Conservation (phyloP, 306 rosid genomes). For the Parietaria judaica region DNA sequence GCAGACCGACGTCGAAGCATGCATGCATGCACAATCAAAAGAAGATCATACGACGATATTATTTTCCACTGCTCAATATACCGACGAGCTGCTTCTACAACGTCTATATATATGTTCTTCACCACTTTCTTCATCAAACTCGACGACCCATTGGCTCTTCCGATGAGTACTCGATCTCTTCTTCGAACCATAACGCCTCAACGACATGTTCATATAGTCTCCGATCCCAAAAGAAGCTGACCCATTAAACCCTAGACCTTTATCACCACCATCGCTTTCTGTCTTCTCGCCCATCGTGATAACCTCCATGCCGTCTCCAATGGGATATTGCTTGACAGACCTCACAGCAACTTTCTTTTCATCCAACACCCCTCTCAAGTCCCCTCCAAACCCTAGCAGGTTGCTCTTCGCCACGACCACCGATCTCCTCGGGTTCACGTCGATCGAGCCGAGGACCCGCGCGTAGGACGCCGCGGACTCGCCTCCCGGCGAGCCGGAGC, state of each 20-base stretch:
- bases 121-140: slow-evolving; percentile 59
- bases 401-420: slow-evolving; percentile 47
- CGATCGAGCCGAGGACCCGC: slow-evolving; percentile 34
- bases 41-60: too few relatives aligned
- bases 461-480: slow-evolving; percentile 26
- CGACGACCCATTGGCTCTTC: slow-evolving; percentile 51
- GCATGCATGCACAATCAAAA: too few relatives aligned
- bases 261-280: slow-evolving; percentile 11
- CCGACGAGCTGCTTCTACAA: slow-evolving; percentile 10
- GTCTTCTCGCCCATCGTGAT: slow-evolving; percentile 24
- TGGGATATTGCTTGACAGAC: slow-evolving; percentile 36
- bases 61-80: too few relatives aligned
- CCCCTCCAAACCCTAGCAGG: slow-evolving; percentile 23
- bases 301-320: slow-evolving; percentile 54
- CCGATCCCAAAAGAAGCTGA: neutral
- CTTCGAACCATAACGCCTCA: slow-evolving; percentile 7
- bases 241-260: neutral
- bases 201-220: neutral
- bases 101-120: slow-evolving; percentile 60
- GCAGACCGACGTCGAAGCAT: too few relatives aligned
- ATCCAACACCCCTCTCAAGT: slow-evolving; percentile 24
- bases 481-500: slow-evolving; percentile 20
- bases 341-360: slow-evolving; percentile 32
- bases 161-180: slow-evolving; percentile 1
- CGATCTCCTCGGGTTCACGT: slow-evolving; percentile 43